Conservation (phyloP, 176 grass and related monocot species). For the Saccharum officinarum region DNA sequence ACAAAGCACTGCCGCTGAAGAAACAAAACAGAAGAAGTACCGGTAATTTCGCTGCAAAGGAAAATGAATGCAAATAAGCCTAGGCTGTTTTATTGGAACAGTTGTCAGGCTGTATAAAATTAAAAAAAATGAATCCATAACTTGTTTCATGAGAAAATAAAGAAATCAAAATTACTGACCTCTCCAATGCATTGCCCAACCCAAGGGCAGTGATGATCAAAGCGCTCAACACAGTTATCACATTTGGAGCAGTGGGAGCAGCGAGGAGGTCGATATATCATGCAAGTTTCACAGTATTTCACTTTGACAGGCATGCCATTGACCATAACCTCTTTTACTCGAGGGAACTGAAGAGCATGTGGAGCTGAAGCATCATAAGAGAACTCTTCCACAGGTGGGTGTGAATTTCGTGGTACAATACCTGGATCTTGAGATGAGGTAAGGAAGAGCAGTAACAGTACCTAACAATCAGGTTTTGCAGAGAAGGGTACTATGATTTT, state of each 20-base stretch:
- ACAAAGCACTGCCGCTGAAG: slow-evolving; percentile 63
- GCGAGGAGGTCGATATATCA: slow-evolving; percentile 88
- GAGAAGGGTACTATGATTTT: slow-evolving; percentile 46
- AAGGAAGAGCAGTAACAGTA: slow-evolving; percentile 86
- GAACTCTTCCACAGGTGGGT: slow-evolving; percentile 86
- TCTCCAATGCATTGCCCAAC: slow-evolving; percentile 96
- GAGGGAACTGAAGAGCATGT: slow-evolving; percentile 72
- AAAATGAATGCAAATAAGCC: slow-evolving; percentile 13
- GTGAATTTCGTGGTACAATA: slow-evolving; percentile 80
- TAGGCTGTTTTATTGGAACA: slow-evolving; percentile 15
- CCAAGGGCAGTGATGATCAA: slow-evolving; percentile 98
- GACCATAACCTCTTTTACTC: slow-evolving; percentile 72
- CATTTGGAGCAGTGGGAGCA: slow-evolving; percentile 94
- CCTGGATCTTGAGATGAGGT: slow-evolving; percentile 94
- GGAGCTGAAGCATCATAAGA: slow-evolving; percentile 63
- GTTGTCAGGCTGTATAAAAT: not conserved
- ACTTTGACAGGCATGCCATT: slow-evolving; percentile 72
- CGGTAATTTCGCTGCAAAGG: slow-evolving; percentile 67
- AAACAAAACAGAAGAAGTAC: slow-evolving; percentile 78
- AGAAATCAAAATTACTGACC: slow-evolving; percentile 46
- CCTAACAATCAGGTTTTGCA: slow-evolving; percentile 65
- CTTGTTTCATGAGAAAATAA: not conserved
- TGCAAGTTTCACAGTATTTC: slow-evolving; percentile 99
- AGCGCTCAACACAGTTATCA: slow-evolving; percentile 88
- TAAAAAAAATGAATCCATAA: not conserved